Base-by-base conservation (phyloP, 352 stramenopile genomes). In the Pythium volutum region DNA sequence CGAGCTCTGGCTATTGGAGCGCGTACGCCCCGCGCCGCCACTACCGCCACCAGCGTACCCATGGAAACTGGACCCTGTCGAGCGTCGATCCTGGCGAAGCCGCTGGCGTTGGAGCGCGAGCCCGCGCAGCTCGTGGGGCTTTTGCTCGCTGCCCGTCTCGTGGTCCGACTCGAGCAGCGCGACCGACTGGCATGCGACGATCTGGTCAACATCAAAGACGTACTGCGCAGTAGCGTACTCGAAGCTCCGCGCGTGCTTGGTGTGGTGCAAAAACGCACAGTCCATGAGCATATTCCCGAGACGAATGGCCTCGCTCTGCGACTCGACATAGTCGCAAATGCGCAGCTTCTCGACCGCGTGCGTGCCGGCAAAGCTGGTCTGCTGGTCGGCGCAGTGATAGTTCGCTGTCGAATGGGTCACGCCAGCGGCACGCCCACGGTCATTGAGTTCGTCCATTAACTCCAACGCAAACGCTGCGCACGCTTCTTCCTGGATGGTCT, bases 211-310 rank as follows among this genome's bases (percentile, higher is more conserved):
- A 29, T 77, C 70, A n/a, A 75, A 73, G 29, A 51, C 67, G 55
- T 77, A 77, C 1, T 55, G 29, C 18, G 52, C 34, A 14, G 46
- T 52, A 11, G 20, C 46, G 27, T 66, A 49, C 38, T 74, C 56
- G 42, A 75, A 77, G 18, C 36, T 29, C 4, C 51, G 34, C 12
- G 39, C 20, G 52, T 76, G 67, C 46, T 76, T 75, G 23, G 59
- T 34, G 46, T 75, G 67, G 31, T 77, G 73, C 4, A 80, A 22
- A 22, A 73, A 62, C 2, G 64, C 65, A 1, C 57, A 55, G 41
- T 77, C 65, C 56, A 81, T 63, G 26, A 77, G 45, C 46, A 71
- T 41, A 47, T 81, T 81, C 2, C 70, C 70, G 4, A 81, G 20
- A 3, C 73, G 73, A 2, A 81, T 33, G 0, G 57, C 73, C 20